These are phyloP conservation scores for Tanacetum coccineum DNA, from an alignment of 129 eudicot genomes.

Conservation along the genomic window DNA sequence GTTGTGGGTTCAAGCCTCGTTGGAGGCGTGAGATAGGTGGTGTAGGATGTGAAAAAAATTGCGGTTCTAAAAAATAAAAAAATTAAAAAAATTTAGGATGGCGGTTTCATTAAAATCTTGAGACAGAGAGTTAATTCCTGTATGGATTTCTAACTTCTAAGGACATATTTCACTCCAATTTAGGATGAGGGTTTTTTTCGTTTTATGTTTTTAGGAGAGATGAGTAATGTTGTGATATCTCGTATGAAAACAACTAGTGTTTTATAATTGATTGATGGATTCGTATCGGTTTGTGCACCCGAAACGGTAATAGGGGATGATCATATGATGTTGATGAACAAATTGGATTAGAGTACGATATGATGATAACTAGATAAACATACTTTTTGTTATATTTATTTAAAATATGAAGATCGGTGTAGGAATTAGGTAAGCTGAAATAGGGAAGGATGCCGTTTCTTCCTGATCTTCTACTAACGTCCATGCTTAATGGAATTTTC, in stretches of 20 bases:
- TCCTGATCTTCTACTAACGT: no score
- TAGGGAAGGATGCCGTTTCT: no score
- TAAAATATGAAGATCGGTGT: neutral
- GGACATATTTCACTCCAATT: neutral
- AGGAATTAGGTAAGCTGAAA: neutral
- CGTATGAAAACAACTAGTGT: neutral
- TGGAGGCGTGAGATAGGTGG: no score
- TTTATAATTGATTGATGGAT: neutral
- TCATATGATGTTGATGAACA: slow-evolving; percentile 11
- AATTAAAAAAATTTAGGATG: no score
- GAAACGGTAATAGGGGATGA: slow-evolving; percentile 3
- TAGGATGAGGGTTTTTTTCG: neutral
- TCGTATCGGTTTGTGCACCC: neutral
- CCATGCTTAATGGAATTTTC: no score
- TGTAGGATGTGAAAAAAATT: no score
- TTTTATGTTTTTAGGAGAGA: neutral
- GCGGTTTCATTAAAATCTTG: no score
- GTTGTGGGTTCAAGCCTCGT: no score
- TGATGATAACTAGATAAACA: slow-evolving; percentile 2
- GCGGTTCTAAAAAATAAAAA: no score
- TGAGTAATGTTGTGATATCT: neutral
- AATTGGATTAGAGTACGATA: neutral
- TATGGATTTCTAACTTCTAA: neutral
- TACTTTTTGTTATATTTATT: neutral
- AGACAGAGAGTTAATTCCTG: no score